A percentile compares a stretch with the other conserved stretches of the same genome.
These are phyloP conservation scores for Blastobotrys aristatus DNA, from an alignment of 1,139 yeast genomes.

Conservation along the genomic window DNA sequence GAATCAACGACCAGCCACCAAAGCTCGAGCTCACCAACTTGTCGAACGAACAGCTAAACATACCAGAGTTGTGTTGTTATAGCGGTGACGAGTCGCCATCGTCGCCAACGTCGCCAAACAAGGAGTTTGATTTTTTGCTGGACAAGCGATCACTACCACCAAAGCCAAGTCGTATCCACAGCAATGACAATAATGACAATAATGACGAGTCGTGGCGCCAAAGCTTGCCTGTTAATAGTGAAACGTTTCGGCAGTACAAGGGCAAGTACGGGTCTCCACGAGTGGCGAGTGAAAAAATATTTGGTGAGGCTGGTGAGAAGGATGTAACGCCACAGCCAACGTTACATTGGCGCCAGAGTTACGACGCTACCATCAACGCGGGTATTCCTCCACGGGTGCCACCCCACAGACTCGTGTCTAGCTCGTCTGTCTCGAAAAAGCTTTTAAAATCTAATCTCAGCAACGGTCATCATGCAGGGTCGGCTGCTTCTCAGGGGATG, in stretches of 20 bases:
- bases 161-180: slow-evolving; percentile 14
- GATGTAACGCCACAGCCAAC: background rate
- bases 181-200: background rate
- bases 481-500: background rate
- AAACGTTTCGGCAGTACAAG: slow-evolving; percentile 1
- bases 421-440: too few relatives aligned
- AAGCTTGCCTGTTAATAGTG: too few relatives aligned
- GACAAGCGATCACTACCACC: slow-evolving; percentile 13
- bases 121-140: slow-evolving; percentile 15
- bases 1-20: slow-evolving; percentile 8
- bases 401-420: slow-evolving; percentile 21
- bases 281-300: background rate
- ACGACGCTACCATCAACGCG: slow-evolving; percentile 18
- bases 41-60: background rate
- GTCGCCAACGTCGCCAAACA: slow-evolving; percentile 9
- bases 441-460: background rate
- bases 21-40: background rate
- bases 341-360: background rate
- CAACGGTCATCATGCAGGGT: slow-evolving; percentile 1
- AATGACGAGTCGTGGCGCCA: too few relatives aligned
- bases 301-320: too few relatives aligned
- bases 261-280: slow-evolving; percentile 2
- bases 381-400: slow-evolving; percentile 32
- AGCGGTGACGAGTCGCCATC: background rate
- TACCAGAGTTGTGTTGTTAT: background rate